Base-by-base conservation (phyloP, 768 basidiomycete species). In the Suillus subluteus region DNA sequence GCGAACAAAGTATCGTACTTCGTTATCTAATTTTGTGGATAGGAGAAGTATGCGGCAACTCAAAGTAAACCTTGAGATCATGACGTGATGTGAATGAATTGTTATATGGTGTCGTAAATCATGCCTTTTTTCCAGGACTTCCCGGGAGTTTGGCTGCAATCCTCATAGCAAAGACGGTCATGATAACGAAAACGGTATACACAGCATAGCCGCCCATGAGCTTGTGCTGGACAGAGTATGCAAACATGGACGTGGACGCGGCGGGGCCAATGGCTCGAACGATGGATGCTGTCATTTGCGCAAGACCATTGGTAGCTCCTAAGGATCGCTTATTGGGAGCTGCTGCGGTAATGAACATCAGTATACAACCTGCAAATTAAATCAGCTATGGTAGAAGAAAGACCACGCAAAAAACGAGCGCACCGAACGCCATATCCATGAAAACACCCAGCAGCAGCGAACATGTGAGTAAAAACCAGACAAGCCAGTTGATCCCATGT, bases 311-410 rank as follows among this genome's bases (percentile, higher is more conserved):
- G 26, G 87, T 88, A 7, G 89, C 83, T 46, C 91, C 91, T n/a
- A 92, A 81, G 4, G 86, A 86, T 38, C 86, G 84, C 63, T 82
- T 82, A 69, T 90, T 90, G 8, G 91, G 91, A 0, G 91, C 80
- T 35, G 90, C 81, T 32, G 86, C 84, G 13, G 86, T 82, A 66
- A 92, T 88, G 70, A 86, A 90, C 68, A 92, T 90, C 71, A 91
- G 86, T 50, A 91, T 80, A 55, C 89, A 87, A 13, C 89, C 91
- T 91, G 41, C 4, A 44, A 65, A 9, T 26, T n/a, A 12, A 13
- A 62, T 63, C 62, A 66, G 58, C 13, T 41, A 38, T 7, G n/a
- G 74, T 69, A 13, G 9, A 58, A 4, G 4, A 62, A n/a, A 2
- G 46, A 63, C 8, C 21, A 43, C 23, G 32, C 44, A 6, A 32